These are phyloP conservation scores for Sporothrix euskadiensis DNA, from an alignment of 2,329 filamentous ascomycete genomes.

Conservation along the genomic window DNA sequence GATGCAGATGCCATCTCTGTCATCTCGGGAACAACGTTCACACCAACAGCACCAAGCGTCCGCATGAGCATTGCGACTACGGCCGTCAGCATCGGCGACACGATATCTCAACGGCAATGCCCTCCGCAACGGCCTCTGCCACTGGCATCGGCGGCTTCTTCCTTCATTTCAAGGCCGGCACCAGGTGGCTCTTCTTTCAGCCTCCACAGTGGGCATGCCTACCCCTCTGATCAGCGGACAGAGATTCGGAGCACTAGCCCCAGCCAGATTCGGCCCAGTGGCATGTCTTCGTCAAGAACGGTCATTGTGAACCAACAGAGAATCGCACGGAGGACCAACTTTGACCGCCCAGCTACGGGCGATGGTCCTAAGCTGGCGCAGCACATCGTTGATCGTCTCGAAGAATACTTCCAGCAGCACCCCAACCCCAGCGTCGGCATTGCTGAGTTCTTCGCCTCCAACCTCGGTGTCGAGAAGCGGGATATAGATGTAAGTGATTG, in stretches of 20 bases:
- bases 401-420: conserved; percentile 54
- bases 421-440: conserved; percentile 52
- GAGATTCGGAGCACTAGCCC: conserved; percentile 28
- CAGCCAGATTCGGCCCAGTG: neutral
- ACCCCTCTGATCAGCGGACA: conserved; percentile 32
- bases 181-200: neutral
- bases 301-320: conserved; percentile 51
- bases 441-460: conserved; percentile 56
- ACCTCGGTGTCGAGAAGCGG: conserved; percentile 52
- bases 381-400: conserved; percentile 53
- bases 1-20: conserved; percentile 36
- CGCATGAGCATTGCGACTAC: conserved; percentile 33
- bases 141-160: neutral
- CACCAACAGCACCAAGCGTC: conserved; percentile 33
- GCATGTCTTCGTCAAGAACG: conserved; percentile 36
- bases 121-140: neutral
- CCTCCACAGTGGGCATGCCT: neutral
- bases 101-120: neutral
- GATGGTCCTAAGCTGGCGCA: conserved; percentile 50
- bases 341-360: conserved; percentile 41
- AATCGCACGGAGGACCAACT: conserved; percentile 44
- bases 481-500: conserved; percentile 45
- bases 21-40: conserved; percentile 39
- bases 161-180: conserved; percentile 2
- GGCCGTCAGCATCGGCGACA: conserved; percentile 26